A percentile compares a stretch with the other conserved stretches of the same genome.
Evolutionary conservation across 495 filamentous ascomycete genomes (phyloP).

Genomic region (Penicillium soppii): DNA sequence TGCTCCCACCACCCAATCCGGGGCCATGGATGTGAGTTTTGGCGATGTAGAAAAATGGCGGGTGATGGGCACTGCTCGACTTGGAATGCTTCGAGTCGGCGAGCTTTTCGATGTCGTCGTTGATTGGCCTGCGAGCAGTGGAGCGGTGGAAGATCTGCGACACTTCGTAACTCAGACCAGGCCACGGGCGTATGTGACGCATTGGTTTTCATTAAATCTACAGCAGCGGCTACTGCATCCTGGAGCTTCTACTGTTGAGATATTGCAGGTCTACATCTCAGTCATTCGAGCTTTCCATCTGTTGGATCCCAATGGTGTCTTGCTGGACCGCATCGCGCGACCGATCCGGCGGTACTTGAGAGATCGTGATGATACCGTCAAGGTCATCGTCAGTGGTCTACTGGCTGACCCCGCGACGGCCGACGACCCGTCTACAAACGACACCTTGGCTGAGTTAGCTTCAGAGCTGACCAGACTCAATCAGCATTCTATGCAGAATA

Average conservation of each 20-base stretch:
- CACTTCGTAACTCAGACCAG: constrained; percentile 56
- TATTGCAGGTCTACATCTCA: constrained; percentile 85
- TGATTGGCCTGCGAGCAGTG: constrained; percentile 75
- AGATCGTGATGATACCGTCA: constrained; percentile 90
- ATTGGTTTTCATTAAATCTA: constrained; percentile 65
- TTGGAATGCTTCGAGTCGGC: constrained; percentile 75
- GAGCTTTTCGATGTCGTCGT: constrained; percentile 89
- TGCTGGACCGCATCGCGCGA: constrained; percentile 80
- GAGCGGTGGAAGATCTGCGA: constrained; percentile 81
- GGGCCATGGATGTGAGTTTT: constrained; percentile 47
- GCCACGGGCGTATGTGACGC: constrained; percentile 63
- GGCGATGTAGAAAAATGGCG: constrained; percentile 75
- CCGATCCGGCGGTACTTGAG: constrained; percentile 84
- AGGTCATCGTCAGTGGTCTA: constrained; percentile 81
- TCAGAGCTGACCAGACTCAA: constrained; percentile 65
- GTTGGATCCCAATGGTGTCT: constrained; percentile 88
- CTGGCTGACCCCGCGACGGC: constrained; percentile 64
- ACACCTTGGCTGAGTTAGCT: constrained; percentile 72
- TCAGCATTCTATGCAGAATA: constrained; percentile 45
- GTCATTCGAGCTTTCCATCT: constrained; percentile 86
- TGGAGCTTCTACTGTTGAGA: constrained; percentile 83
- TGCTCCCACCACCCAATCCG: constrained; percentile 16
- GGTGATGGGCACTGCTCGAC: constrained; percentile 70
- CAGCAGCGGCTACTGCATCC: constrained; percentile 79
- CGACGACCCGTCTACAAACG: constrained; percentile 32